phyloP scores from a whole-genome alignment of 2,329 filamentous ascomycete species.

The Teratosphaeria destructans region DNA sequence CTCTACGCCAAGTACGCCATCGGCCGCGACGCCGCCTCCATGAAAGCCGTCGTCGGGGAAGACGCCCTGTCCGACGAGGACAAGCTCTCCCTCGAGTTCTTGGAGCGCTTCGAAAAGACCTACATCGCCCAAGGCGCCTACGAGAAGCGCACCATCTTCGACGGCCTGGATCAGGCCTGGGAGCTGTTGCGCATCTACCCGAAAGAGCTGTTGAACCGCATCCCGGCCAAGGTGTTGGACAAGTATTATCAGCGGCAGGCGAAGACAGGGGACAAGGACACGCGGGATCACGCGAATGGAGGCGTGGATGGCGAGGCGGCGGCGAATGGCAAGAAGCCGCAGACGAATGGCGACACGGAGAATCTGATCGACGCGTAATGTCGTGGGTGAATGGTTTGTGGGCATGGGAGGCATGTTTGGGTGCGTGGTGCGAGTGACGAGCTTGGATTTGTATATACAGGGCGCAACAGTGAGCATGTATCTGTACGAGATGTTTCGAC shows the following conservation, averaged over 20 bases:
- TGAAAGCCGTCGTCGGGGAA: constrained; percentile 99
- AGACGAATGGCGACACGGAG: constrained; percentile 8
- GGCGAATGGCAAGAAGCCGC: not conserved
- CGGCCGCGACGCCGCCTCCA: constrained; percentile 91
- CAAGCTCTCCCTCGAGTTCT: constrained; percentile 93
- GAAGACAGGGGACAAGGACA: constrained; percentile 25
- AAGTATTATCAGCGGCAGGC: constrained; percentile 40
- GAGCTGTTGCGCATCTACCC: constrained; percentile 93
- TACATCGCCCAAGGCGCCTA: constrained; percentile 91
- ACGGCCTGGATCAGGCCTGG: constrained; percentile 94
- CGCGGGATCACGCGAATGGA: constrained; percentile 30
- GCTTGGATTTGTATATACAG: not conserved
- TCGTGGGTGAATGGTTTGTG: too few species aligned
- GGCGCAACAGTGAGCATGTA: not conserved
- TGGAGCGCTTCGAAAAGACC: constrained; percentile 94
- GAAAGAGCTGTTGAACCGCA: constrained; percentile 92
- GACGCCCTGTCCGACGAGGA: constrained; percentile 92
- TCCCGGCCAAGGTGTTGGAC: constrained; percentile 44
- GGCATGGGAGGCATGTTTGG: too few species aligned
- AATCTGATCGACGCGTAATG: constrained; percentile 3
- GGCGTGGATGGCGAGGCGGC: constrained; percentile 19
- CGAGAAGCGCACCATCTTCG: constrained; percentile 81
- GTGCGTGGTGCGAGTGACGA: not conserved
- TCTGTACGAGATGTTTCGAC: not conserved
- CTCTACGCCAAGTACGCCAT: constrained; percentile 99